These are phyloP conservation scores for Globisporangium iwayamae DNA, from an alignment of 352 stramenopile genomes.

Conservation along the genomic window DNA sequence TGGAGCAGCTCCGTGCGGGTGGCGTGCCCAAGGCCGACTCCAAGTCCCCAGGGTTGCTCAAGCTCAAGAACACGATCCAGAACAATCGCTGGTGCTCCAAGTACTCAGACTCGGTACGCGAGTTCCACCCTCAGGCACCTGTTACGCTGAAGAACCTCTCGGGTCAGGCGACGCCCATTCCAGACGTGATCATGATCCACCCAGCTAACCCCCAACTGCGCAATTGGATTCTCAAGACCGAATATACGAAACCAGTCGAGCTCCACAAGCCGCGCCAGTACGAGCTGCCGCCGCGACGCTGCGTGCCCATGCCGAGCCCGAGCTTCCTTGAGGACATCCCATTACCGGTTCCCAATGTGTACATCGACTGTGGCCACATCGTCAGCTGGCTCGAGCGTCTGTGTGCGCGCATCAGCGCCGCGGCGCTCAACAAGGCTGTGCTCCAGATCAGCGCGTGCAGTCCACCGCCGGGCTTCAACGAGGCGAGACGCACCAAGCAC, in stretches of 20 bases:
- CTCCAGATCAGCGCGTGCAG: conserved; percentile 71
- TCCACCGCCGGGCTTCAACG: conserved; percentile 45
- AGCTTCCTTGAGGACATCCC: conserved; percentile 72
- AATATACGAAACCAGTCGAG: conserved; percentile 53
- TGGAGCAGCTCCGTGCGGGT: conserved; percentile 80
- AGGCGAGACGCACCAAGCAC: conserved; percentile 76
- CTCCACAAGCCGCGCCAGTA: conserved; percentile 86
- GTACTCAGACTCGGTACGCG: conserved; percentile 55
- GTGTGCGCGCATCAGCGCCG: conserved; percentile 41
- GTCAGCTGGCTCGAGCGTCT: conserved; percentile 70
- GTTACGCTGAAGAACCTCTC: conserved; percentile 78
- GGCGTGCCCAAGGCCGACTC: conserved; percentile 42
- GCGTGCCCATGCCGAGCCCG: conserved; percentile 84
- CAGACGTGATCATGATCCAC: conserved; percentile 61
- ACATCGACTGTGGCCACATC: conserved; percentile 57
- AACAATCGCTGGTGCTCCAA: conserved; percentile 64
- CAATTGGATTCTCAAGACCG: conserved; percentile 67
- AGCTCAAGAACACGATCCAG: conserved; percentile 80
- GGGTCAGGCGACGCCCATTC: conserved; percentile 24
- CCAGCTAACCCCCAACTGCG: conserved; percentile 46
- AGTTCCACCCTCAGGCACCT: conserved; percentile 68
- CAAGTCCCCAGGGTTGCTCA: conserved; percentile 57
- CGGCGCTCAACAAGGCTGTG: conserved; percentile 50
- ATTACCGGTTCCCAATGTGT: conserved; percentile 63
- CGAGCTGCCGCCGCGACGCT: conserved; percentile 70